Evolutionary conservation across 1,284 basidiomycete genomes (phyloP).

Genomic region (Porogramme epimiltina): DNA sequence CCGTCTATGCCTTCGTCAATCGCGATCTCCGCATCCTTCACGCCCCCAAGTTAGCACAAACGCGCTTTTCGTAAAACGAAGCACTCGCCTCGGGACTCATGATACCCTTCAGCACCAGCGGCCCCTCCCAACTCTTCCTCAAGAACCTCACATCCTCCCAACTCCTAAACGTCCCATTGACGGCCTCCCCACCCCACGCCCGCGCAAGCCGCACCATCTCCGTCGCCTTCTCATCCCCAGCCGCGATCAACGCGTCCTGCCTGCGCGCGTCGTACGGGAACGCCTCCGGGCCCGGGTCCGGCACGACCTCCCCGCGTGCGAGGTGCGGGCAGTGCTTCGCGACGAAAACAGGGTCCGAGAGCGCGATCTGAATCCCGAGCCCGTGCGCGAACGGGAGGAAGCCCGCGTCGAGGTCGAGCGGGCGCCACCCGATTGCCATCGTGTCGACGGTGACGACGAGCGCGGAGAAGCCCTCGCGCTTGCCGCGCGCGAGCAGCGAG

Average conservation of each 20-base stretch:
- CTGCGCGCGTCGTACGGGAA: slow-evolving; percentile 62
- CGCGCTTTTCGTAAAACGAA: slow-evolving; percentile 25
- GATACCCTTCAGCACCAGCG: slow-evolving; percentile 72
- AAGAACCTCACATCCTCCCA: slow-evolving; percentile 72
- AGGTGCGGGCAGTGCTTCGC: slow-evolving; percentile 35
- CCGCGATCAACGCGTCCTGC: slow-evolving; percentile 38
- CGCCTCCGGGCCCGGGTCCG: slow-evolving; percentile 39
- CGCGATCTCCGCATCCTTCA: slow-evolving; percentile 69
- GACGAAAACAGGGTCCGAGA: slow-evolving; percentile 76
- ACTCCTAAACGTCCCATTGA: slow-evolving; percentile 56
- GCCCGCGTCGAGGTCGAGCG: slow-evolving; percentile 58
- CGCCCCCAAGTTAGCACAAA: background rate
- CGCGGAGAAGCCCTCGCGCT: slow-evolving; percentile 62
- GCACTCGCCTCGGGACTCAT: slow-evolving; percentile 35
- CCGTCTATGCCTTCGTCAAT: slow-evolving; percentile 70
- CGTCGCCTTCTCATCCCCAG: slow-evolving; percentile 48
- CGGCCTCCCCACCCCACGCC: slow-evolving; percentile 59
- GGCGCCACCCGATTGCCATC: slow-evolving; percentile 66
- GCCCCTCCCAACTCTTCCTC: slow-evolving; percentile 69
- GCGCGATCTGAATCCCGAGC: slow-evolving; percentile 57
- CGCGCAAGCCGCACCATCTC: slow-evolving; percentile 46
- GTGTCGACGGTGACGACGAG: slow-evolving; percentile 75
- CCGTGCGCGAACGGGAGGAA: slow-evolving; percentile 69
- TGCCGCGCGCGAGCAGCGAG: slow-evolving; percentile 66
- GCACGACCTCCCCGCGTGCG: slow-evolving; percentile 31